Evolutionary conservation across 768 basidiomycete species (phyloP).

Genomic region (Fomitopsis pulvina): DNA sequence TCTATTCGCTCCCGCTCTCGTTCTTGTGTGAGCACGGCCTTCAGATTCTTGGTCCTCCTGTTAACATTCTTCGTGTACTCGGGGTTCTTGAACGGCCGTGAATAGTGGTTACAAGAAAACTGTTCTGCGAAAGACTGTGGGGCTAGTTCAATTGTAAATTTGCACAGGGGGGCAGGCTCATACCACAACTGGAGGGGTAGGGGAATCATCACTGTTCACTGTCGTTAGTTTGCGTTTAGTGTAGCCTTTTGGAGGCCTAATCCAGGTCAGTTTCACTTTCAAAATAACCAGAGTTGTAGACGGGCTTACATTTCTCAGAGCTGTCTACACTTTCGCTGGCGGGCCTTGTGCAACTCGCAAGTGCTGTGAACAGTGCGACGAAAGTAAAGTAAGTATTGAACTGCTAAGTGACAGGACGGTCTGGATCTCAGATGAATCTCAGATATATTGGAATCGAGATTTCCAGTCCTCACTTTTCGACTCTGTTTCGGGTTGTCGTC

Average conservation of each 20-base stretch:
- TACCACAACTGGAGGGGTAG: constrained; percentile 26
- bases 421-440: too few relatives aligned
- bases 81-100: constrained; percentile 75
- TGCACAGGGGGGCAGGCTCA: constrained; percentile 3
- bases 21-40: constrained; percentile 71
- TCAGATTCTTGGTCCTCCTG: constrained; percentile 73
- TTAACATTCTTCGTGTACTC: constrained; percentile 63
- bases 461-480: too few relatives aligned
- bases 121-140: constrained; percentile 75
- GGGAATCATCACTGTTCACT: constrained; percentile 23
- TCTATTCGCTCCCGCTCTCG: constrained; percentile 69
- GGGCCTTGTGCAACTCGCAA: too few relatives aligned
- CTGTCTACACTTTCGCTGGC: too few relatives aligned
- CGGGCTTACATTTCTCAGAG: too few relatives aligned
- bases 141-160: not conserved
- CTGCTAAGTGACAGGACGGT: too few relatives aligned
- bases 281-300: too few relatives aligned
- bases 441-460: too few relatives aligned
- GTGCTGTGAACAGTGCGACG: too few relatives aligned
- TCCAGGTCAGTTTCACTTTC: too few relatives aligned
- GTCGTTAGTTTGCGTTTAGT: constrained; percentile 22
- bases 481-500: too few relatives aligned
- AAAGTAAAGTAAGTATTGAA: too few relatives aligned
- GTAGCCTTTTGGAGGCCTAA: constrained; percentile 29
- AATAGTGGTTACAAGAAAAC: constrained; percentile 61